phyloP scores from a whole-genome alignment of 108 stramenopile genomes.

The Fragilariopsis cylindrus region DNA sequence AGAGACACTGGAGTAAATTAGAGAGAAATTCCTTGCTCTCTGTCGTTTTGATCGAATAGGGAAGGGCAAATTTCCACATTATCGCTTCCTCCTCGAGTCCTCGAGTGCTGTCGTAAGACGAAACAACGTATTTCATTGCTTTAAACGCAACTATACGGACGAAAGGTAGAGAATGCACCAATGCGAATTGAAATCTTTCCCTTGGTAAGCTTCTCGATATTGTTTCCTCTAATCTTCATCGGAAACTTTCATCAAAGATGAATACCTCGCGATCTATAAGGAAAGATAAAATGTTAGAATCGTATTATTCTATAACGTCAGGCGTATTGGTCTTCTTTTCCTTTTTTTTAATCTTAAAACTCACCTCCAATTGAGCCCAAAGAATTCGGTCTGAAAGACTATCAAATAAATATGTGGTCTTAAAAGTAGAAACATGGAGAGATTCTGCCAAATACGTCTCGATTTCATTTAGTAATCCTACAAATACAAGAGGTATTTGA shows the following conservation, averaged over 20 bases:
- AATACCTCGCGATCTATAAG: neutral
- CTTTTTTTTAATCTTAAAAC: neutral
- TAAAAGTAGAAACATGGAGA: neutral
- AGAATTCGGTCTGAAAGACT: constrained; percentile 31
- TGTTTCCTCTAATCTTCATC: constrained; percentile 9
- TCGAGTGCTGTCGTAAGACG: constrained; percentile 10
- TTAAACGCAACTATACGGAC: constrained; percentile 49
- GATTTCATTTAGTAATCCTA: constrained; percentile 30
- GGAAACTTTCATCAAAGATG: constrained; percentile 5
- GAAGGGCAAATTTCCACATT: constrained; percentile 48
- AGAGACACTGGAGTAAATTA: constrained; percentile 39
- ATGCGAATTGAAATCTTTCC: constrained; percentile 22
- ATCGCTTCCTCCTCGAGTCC: constrained; percentile 34
- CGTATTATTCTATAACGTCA: neutral
- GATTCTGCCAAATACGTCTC: constrained; percentile 1
- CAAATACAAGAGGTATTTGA: constrained; percentile 21
- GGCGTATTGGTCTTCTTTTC: neutral
- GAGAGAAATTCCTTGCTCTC: constrained; percentile 47
- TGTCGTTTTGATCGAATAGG: constrained; percentile 40
- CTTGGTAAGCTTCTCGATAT: constrained; percentile 24
- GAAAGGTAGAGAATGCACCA: constrained; percentile 30
- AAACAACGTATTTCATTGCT: constrained; percentile 29
- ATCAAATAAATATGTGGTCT: neutral
- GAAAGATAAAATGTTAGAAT: too few species aligned
- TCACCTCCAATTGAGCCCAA: constrained; percentile 53